phyloP scores from a whole-genome alignment of 371 early-diverging fungal species.

The Haplosporangium sp. region DNA sequence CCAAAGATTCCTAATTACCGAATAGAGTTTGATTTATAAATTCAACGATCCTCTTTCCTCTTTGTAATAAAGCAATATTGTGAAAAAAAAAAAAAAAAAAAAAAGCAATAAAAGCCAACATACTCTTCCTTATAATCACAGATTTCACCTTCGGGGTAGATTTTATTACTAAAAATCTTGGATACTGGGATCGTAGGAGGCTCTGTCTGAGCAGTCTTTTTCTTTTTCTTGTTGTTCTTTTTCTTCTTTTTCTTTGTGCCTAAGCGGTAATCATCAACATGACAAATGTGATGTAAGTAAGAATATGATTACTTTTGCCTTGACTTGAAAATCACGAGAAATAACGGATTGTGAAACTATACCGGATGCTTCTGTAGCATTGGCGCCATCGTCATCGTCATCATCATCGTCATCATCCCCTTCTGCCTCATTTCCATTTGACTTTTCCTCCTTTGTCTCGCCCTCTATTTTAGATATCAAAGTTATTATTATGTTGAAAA shows the following conservation, averaged over 20 bases:
- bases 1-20: constrained; percentile 69
- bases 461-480: constrained; percentile 13
- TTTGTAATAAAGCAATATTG: neutral
- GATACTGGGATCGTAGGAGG: constrained; percentile 86
- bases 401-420: constrained; percentile 47
- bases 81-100: neutral
- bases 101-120: constrained; percentile 10
- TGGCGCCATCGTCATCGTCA: constrained; percentile 33
- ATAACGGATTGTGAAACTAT: neutral
- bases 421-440: constrained; percentile 18
- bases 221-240: constrained; percentile 79
- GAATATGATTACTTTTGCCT: neutral
- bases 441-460: constrained; percentile 40
- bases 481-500: neutral
- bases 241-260: constrained; percentile 73
- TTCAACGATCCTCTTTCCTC: neutral
- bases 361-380: constrained; percentile 24
- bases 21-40: neutral
- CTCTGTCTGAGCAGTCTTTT: constrained; percentile 69
- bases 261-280: neutral
- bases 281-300: neutral
- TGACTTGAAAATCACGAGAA: neutral
- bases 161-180: constrained; percentile 74
- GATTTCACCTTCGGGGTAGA: constrained; percentile 80
- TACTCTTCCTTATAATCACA: constrained; percentile 85